Base-by-base conservation (phyloP, 805 yeast species). In the Kodamaea lidongshanica region DNA sequence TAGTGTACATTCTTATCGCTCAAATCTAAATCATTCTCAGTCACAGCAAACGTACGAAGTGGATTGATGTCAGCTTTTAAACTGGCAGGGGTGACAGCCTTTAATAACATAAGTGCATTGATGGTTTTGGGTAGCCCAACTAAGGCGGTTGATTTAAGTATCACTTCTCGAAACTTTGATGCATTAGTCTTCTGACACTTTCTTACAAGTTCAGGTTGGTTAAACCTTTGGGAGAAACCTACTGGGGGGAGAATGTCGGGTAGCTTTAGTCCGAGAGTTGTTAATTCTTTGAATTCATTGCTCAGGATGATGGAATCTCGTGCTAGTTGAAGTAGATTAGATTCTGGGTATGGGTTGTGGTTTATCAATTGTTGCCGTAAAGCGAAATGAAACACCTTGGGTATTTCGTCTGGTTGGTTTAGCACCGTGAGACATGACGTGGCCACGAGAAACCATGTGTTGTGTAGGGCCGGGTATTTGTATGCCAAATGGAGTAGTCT, bases 61-160 rank as follows among this genome's bases (percentile, higher is more conserved):
- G 65, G 52, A 26, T 46, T 38, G 9, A 23, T 11, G 8, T 38
- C 20, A 4, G 58, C 53, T 20, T 45, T 45, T 28, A 58, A 42
- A 27, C 44, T 44, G 3, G 56, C 46, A 5, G 95, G 95, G 0
- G 95, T 83, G 1, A 65, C 75, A 16, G 69, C 69, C 37, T 73
- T 74, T 33, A 87, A 60, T n/a, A 67, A 63, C 45, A 73, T 79
- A 45, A 88, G 56, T 1, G 94, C 71, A 52, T 87, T 88, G 52
- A 88, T 88, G 2, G 87, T 73, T 42, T 78, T 79, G 1, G 96
- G 96, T 9, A 87, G 63, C 0, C 96, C 96, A 10, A 77, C 74
- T 26, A 88, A 58, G 0, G 95, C 94, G 0, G 81, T 70, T 3
- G 85, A 67, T 48, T 87, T 88, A 46, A 88, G 58, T 3, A 88